Base-by-base conservation (phyloP, 805 yeast species). In the Hanseniaspora guilliermondii region DNA sequence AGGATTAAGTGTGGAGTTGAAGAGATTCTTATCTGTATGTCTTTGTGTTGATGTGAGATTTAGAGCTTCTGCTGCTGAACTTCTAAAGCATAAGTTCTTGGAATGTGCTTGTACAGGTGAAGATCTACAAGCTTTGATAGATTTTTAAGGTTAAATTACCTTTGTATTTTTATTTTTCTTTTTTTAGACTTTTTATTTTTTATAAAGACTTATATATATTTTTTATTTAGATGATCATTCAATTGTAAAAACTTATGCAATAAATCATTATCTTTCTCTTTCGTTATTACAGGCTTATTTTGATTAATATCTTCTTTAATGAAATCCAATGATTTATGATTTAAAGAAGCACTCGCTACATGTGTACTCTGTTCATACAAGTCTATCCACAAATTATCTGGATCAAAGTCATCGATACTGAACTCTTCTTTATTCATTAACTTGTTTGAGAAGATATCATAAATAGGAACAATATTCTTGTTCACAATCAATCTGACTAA, bases 31-130 rank as follows among this genome's bases (percentile, higher is more conserved):
- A 66, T 81, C 89, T 50, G 87, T 88, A 58, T 88, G 97, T 71
- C 73, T 93, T 25, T 87, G 96, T 69, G 97, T 91, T 37, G 97
- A 94, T 67, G 96, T 88, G 42, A 78, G 85, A 62, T 84, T 83
- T 64, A 78, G 99, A 61, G 97, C 97, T 0, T 77, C 83, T 17
- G 87, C 97, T 6, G 88, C 84, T 61, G 97, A 91, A 65, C 73
- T 93, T 53, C 71, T 93, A 39, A 80, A 78, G 56, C 96, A 89
- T 64, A 75, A 78, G 50, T 85, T 85, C 63, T 77, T 85, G 56
- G 76, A 74, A 56, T 75, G 75, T 69, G 80, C 85, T 9, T 83
- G 88, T 55, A 71, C 72, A 16, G 76, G 83, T 22, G 71, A 71
- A 4, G 85, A 77, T 53, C 70, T 85, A 63, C 76, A 83, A 2